These are phyloP conservation scores for Hyphopichia buzzinii DNA, from an alignment of 1,139 yeast species.

Conservation along the genomic window DNA sequence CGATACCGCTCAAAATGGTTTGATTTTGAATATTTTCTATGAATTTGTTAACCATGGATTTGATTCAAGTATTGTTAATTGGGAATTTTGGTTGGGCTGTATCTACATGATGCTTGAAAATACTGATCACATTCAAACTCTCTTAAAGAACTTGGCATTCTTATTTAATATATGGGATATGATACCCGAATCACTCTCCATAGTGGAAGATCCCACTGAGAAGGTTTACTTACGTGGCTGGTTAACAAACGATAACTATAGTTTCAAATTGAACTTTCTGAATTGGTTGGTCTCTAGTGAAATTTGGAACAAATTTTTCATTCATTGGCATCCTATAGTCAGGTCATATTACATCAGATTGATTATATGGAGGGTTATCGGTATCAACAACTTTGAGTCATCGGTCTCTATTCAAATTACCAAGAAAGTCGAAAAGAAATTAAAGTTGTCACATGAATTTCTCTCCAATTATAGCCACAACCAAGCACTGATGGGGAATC, in stretches of 20 bases:
- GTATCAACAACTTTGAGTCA: slow-evolving; percentile 43
- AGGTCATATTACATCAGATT: slow-evolving; percentile 68
- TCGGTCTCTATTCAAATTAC: slow-evolving; percentile 34
- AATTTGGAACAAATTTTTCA: slow-evolving; percentile 56
- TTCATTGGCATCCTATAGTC: slow-evolving; percentile 80
- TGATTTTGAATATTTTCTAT: slow-evolving; percentile 42
- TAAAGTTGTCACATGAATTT: slow-evolving; percentile 22
- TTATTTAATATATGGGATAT: slow-evolving; percentile 74
- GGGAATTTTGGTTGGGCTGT: slow-evolving; percentile 77
- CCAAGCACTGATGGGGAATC: neutral
- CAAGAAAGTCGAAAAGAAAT: slow-evolving; percentile 26
- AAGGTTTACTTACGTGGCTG: slow-evolving; percentile 19
- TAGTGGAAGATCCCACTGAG: slow-evolving; percentile 1
- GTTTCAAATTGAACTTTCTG: slow-evolving; percentile 47
- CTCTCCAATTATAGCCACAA: slow-evolving; percentile 13
- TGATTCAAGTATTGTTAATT: slow-evolving; percentile 44
- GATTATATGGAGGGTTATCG: slow-evolving; percentile 65
- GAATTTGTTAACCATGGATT: slow-evolving; percentile 43
- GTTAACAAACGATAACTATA: slow-evolving; percentile 34
- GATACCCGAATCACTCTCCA: slow-evolving; percentile 45
- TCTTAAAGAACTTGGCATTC: slow-evolving; percentile 62
- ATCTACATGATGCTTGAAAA: slow-evolving; percentile 52
- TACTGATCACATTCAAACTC: slow-evolving; percentile 62
- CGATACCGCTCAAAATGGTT: slow-evolving; percentile 44
- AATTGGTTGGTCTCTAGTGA: slow-evolving; percentile 52